Evolutionary conservation across 2,329 filamentous ascomycete genomes (phyloP).

Genomic region (Cyphellophora attinorum): DNA sequence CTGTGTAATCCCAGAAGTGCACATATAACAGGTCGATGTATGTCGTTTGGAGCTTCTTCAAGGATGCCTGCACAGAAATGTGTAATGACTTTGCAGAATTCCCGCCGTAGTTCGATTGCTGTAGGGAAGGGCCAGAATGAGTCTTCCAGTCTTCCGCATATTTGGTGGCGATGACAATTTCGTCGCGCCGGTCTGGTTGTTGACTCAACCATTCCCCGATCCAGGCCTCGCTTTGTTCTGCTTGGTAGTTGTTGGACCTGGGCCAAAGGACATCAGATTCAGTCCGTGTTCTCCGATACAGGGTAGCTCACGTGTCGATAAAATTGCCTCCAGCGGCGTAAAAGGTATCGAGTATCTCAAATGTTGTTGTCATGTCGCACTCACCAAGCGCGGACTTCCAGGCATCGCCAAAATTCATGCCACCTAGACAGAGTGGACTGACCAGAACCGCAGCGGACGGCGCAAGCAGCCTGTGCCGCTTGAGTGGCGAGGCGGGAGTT

Average conservation of each 20-base stretch:
- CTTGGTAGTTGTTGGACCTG: slow-evolving; percentile 33
- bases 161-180: slow-evolving; percentile 48
- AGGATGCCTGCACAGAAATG: slow-evolving; percentile 20
- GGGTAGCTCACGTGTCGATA: slow-evolving; percentile 44
- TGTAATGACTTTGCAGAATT: slow-evolving; percentile 24
- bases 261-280: neutral
- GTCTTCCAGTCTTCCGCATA: too few species aligned
- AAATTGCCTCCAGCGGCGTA: slow-evolving; percentile 39
- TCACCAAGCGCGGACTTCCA: slow-evolving; percentile 27
- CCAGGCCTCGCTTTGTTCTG: slow-evolving; percentile 37
- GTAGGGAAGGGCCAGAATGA: slow-evolving; percentile 12
- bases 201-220: slow-evolving; percentile 46
- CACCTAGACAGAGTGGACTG: slow-evolving; percentile 44
- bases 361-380: slow-evolving; percentile 33
- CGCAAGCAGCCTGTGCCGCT: slow-evolving; percentile 43
- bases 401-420: slow-evolving; percentile 38
- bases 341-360: slow-evolving; percentile 38
- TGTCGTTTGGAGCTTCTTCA: slow-evolving; percentile 24
- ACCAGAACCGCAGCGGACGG: slow-evolving; percentile 43
- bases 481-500: too few species aligned
- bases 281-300: too few species aligned
- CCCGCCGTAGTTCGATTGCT: slow-evolving; percentile 33
- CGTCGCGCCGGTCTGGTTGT: slow-evolving; percentile 32
- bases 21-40: slow-evolving; percentile 26
- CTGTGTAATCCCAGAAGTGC: slow-evolving; percentile 52